Conservation (phyloP, 1,284 basidiomycete genomes). For the Ganoderma lucidum region DNA sequence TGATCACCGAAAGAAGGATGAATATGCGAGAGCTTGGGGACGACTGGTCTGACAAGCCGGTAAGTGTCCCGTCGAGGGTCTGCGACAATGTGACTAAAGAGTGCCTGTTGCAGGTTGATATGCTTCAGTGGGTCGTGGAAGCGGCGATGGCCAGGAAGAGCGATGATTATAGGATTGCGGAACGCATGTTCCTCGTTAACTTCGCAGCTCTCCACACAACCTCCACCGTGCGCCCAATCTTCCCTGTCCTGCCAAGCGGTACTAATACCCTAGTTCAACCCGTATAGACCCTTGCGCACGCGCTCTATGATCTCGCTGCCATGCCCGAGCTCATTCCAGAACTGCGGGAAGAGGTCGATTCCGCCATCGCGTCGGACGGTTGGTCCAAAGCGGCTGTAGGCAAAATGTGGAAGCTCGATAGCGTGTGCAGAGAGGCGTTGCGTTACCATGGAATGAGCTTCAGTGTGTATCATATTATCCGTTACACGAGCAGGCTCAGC, state of each 20-base stretch:
- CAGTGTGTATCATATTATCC: constrained; percentile 24
- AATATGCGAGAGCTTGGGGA: background rate
- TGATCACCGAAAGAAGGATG: constrained; percentile 35
- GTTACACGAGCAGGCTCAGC: background rate
- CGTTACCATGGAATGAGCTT: constrained; percentile 43
- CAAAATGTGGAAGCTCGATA: constrained; percentile 59
- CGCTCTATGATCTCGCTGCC: constrained; percentile 52
- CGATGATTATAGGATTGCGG: constrained; percentile 31
- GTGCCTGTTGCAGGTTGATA: constrained; percentile 29
- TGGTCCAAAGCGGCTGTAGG: constrained; percentile 54
- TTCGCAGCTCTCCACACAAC: constrained; percentile 44
- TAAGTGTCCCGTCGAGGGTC: background rate
- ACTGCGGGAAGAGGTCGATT: constrained; percentile 46
- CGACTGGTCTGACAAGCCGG: background rate
- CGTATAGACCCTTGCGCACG: constrained; percentile 45
- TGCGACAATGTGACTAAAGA: background rate
- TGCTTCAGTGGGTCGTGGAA: constrained; percentile 39
- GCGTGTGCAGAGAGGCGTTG: constrained; percentile 58
- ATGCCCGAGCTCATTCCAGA: constrained; percentile 48
- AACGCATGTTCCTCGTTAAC: constrained; percentile 39
- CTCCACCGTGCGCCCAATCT: constrained; percentile 33
- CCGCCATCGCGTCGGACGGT: constrained; percentile 43
- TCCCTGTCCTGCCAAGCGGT: background rate
- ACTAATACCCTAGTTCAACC: background rate
- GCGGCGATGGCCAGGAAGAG: constrained; percentile 25